phyloP scores from a whole-genome alignment of 108 stramenopile species.

The Epipyxis sp. region DNA sequence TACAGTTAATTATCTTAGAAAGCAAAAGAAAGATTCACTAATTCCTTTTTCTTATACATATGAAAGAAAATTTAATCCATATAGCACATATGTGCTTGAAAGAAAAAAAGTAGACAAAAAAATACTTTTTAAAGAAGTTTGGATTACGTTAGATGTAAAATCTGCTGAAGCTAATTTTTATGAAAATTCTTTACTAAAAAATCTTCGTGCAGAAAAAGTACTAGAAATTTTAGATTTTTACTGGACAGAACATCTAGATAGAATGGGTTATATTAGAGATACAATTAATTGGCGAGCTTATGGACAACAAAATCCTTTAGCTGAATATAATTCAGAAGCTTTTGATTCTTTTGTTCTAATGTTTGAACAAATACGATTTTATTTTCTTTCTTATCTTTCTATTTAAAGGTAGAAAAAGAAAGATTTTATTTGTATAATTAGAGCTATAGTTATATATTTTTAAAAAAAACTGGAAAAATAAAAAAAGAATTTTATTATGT shows the following conservation, averaged over 20 bases:
- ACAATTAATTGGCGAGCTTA: background rate
- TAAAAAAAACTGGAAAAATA: background rate
- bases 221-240: constrained; percentile 2
- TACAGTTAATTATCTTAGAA: no score
- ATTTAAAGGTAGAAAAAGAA: no score
- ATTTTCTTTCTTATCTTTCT: background rate
- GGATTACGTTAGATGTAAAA: background rate
- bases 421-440: no score
- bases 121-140: background rate
- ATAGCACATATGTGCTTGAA: background rate
- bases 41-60: no score
- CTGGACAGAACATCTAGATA: constrained; percentile 1
- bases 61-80: no score
- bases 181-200: background rate
- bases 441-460: no score
- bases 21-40: no score
- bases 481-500: background rate
- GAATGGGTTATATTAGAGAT: constrained; percentile 5
- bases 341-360: background rate
- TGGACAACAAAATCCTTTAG: constrained; percentile 5
- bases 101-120: background rate
- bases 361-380: background rate
- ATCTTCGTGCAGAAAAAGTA: background rate
- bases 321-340: constrained; percentile 2
- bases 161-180: background rate